Evolutionary conservation across 2,329 filamentous ascomycete species (phyloP).

Genomic region (Boeremia exigua): DNA sequence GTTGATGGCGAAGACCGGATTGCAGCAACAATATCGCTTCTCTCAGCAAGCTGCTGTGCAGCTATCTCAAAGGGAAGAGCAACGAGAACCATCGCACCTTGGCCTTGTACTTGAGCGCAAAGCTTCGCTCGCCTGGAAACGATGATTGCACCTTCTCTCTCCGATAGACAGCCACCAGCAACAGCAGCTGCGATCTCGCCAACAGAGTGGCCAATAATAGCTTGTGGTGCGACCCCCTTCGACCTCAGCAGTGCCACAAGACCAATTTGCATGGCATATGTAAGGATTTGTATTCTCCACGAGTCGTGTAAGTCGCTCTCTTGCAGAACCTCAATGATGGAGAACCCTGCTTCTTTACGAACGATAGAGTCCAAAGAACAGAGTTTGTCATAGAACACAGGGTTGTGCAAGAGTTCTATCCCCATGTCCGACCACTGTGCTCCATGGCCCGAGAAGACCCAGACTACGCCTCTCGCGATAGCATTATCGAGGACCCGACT

Average conservation of each 20-base stretch:
- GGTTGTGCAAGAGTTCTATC: constrained; percentile 40
- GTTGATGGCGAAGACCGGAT: constrained; percentile 48
- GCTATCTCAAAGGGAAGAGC: constrained; percentile 39
- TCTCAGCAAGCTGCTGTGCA: constrained; percentile 25
- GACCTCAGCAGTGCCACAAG: constrained; percentile 40
- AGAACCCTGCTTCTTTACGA: constrained; percentile 24
- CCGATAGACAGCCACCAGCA: constrained; percentile 35
- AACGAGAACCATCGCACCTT: constrained; percentile 42
- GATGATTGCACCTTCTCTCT: constrained; percentile 46
- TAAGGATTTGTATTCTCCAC: constrained; percentile 43
- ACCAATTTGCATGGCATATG: constrained; percentile 48
- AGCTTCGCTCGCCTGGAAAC: constrained; percentile 44
- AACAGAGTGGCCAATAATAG: constrained; percentile 52
- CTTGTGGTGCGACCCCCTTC: constrained; percentile 42
- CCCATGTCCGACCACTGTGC: constrained; percentile 54
- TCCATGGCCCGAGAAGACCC: constrained; percentile 55
- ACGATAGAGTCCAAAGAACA: constrained; percentile 31
- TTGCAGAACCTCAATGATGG: constrained; percentile 23
- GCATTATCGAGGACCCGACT: constrained; percentile 18
- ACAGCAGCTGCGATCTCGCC: constrained; percentile 51
- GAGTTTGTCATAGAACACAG: constrained; percentile 36
- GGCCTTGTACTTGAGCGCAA: constrained; percentile 41
- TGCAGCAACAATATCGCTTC: constrained; percentile 39
- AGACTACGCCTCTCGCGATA: constrained; percentile 34
- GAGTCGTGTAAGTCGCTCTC: constrained; percentile 30